Base-by-base conservation (phyloP, 805 yeast species). In the Brettanomyces sp. region DNA sequence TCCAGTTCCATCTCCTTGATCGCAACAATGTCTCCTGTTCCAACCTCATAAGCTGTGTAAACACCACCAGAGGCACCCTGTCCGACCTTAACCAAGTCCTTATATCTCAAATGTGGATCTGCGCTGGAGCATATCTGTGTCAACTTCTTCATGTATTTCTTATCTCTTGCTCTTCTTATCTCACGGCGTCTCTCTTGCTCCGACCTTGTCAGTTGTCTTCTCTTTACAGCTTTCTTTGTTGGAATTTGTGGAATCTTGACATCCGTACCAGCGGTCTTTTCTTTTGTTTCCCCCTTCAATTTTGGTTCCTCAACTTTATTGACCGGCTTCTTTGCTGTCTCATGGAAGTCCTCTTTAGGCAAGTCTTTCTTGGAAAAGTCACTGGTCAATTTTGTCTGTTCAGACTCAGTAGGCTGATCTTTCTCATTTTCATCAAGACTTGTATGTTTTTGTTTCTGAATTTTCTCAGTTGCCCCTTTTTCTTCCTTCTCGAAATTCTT, bases 21-120 rank as follows among this genome's bases (percentile, higher is more conserved):
- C 7, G 99, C 99, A 36, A 93, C 97, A 43, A 79, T 72, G 30
- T 68, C 67, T 46, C 71, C 70, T 22, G 73, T 71, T 14, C 74
- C 73, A 33, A 66, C 59, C 52, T 81, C 85, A 55, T 81, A 77
- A 0, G 97, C 97, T 30, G 93, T 87, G 57, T 82, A 93, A 30
- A 93, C 99, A 36, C 95, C 95, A 45, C 99, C 99, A 13, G 95
- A 83, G 0, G 99, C 99, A 58, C 99, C 99, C 67, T 93, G 99
- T 1, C 99, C 99, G 52, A 93, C 83, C 63, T 91, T 90, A 36
- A 77, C 73, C 50, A 91, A 70, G 57, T 80, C 81, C 40, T 72
- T 69, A 63, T 86, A 93, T 42, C 76, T 60, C 45, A 69, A 70
- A 32, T 79, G 76, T 11, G 99, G 99, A 65, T 93, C 95, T 6